A percentile compares a stretch with the other conserved stretches of the same genome.
These are phyloP conservation scores for Umbilicus rupestris DNA, from an alignment of 164 flowering plant species.

Conservation along the genomic window DNA sequence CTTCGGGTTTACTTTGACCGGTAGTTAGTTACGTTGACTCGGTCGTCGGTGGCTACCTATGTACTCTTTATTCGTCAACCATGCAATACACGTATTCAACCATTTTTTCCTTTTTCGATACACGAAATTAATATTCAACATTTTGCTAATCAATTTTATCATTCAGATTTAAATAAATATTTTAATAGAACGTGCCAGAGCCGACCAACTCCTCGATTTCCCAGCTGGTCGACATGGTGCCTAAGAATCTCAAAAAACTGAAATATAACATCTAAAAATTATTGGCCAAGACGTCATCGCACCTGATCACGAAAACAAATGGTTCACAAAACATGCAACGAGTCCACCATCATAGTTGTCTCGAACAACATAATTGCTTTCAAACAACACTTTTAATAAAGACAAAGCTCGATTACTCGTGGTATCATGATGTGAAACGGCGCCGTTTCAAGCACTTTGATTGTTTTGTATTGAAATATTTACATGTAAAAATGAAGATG, in stretches of 20 bases:
- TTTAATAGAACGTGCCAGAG: neutral
- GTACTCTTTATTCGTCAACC: too few species aligned
- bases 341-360: neutral
- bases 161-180: neutral
- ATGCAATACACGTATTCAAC: too few species aligned
- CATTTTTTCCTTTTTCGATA: too few species aligned
- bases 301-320: neutral
- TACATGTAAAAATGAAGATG: neutral
- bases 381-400: slow-evolving; percentile 2
- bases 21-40: too few species aligned
- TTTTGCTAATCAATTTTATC: neutral
- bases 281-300: slow-evolving; percentile 1
- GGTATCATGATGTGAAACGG: neutral
- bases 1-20: too few species aligned
- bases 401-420: neutral
- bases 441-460: neutral
- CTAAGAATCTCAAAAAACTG: too few species aligned
- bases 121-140: too few species aligned
- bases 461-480: too few species aligned
- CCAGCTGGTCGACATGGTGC: neutral
- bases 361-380: neutral
- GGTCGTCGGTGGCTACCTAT: too few species aligned
- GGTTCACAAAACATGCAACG: neutral
- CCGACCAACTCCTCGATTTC: slow-evolving; percentile 2
- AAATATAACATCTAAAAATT: too few species aligned